These are phyloP conservation scores for Pichia nanzhaoensis DNA, from an alignment of 805 yeast genomes.

Conservation along the genomic window DNA sequence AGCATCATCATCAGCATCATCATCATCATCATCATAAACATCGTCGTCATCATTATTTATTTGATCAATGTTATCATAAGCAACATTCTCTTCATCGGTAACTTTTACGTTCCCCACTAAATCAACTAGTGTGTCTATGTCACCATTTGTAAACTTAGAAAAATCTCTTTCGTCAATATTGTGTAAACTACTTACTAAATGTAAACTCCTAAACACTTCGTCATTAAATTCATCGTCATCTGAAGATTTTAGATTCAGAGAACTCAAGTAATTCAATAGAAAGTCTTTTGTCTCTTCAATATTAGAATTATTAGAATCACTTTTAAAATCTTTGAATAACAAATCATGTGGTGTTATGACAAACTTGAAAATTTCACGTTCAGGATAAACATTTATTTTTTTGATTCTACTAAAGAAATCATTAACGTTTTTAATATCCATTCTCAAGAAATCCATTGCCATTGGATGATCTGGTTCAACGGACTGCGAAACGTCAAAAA, in stretches of 20 bases:
- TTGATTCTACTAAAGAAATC: slow-evolving; percentile 71
- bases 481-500: slow-evolving; percentile 94
- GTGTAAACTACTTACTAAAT: slow-evolving; percentile 71
- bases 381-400: slow-evolving; percentile 73
- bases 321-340: slow-evolving; percentile 20
- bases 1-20: slow-evolving; percentile 19
- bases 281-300: slow-evolving; percentile 34
- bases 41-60: slow-evolving; percentile 18
- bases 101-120: slow-evolving; percentile 40
- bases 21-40: slow-evolving; percentile 22
- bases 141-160: slow-evolving; percentile 69
- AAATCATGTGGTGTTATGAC: slow-evolving; percentile 36
- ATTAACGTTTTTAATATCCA: slow-evolving; percentile 96
- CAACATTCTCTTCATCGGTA: slow-evolving; percentile 19
- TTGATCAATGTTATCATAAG: too few species aligned
- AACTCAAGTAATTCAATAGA: slow-evolving; percentile 37
- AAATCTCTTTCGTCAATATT: slow-evolving; percentile 88
- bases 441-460: slow-evolving; percentile 88
- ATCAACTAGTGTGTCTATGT: slow-evolving; percentile 68
- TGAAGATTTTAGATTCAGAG: slow-evolving; percentile 51
- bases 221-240: slow-evolving; percentile 59
- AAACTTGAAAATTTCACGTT: slow-evolving; percentile 73
- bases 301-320: slow-evolving; percentile 19
- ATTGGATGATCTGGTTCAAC: slow-evolving; percentile 98
- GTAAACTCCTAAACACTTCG: slow-evolving; percentile 77